Evolutionary conservation across 2,329 filamentous ascomycete genomes (phyloP).

Genomic region (Diaporthe capsici): DNA sequence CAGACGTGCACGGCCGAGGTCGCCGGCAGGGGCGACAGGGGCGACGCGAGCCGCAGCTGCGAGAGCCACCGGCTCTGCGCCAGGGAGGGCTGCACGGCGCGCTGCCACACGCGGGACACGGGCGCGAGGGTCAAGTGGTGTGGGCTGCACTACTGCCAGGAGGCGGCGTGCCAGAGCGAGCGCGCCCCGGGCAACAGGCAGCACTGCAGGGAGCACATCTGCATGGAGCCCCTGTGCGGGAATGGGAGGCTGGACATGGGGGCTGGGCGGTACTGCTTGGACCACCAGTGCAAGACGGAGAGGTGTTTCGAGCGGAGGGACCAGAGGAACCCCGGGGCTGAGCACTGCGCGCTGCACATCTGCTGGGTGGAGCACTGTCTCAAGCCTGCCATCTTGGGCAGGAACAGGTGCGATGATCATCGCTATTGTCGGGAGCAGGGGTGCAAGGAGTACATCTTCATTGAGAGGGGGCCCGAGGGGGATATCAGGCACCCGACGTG

Average conservation of each 20-base stretch:
- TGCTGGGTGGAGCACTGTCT: slow-evolving; percentile 35
- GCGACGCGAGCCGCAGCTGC: slow-evolving; percentile 38
- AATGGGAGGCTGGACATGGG: slow-evolving; percentile 6
- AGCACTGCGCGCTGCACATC: slow-evolving; percentile 35
- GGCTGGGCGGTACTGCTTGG: slow-evolving; percentile 33
- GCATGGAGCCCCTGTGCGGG: slow-evolving; percentile 34
- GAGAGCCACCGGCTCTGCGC: slow-evolving; percentile 41
- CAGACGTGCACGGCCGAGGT: slow-evolving; percentile 39
- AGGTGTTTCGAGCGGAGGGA: slow-evolving; percentile 38
- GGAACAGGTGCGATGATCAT: slow-evolving; percentile 33
- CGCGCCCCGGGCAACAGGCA: not conserved
- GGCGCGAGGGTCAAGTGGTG: slow-evolving; percentile 36
- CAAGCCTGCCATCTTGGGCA: not conserved
- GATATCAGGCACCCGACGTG: slow-evolving; percentile 25
- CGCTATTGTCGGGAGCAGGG: slow-evolving; percentile 21
- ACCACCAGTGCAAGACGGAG: slow-evolving; percentile 31
- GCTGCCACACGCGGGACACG: slow-evolving; percentile 40
- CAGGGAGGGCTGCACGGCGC: slow-evolving; percentile 34
- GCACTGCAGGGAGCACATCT: slow-evolving; percentile 33
- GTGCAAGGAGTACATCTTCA: slow-evolving; percentile 33
- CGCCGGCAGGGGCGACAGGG: slow-evolving; percentile 26
- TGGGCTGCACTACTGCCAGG: slow-evolving; percentile 42
- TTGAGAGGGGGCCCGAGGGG: slow-evolving; percentile 34
- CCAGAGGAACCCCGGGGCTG: slow-evolving; percentile 7
- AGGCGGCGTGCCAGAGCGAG: slow-evolving; percentile 26